Base-by-base conservation (phyloP, 2,329 filamentous ascomycete species). In the Calycina herbarum region DNA sequence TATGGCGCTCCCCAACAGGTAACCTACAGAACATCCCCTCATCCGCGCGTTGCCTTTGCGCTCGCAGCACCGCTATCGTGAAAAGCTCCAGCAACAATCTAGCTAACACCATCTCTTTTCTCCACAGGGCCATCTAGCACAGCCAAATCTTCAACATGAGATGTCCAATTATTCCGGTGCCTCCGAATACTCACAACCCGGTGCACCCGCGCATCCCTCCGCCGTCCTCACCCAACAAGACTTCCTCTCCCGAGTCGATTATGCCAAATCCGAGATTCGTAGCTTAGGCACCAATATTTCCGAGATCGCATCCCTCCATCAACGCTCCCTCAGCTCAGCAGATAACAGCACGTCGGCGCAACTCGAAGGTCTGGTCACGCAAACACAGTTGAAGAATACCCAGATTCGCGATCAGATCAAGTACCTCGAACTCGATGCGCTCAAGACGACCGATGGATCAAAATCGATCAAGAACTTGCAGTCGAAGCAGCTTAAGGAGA, bases 381-480 rank as follows among this genome's bases (percentile, higher is more conserved):
- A 91, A 72, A 93, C 90, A 5, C 89, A 92, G 76, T 80, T 88
- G 69, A 85, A 89, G 73, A 93, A 91, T 79, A 88, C 85, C n/a
- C 82, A 85, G 69, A 92, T 94, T 81, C 89, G 90, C 76, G 88
- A 92, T 75, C 87, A 91, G 79, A 91, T 94, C 81, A 91, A 91
- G 78, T 85, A 85, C 71, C 82, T 94, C 63, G 90, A 93, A 79
- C 82, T 80, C 67, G 91, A 94, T 77, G 85, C 88, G 57, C 81
- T 83, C 76, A 86, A 87, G 76, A 90, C 89, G 24, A 78, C 79
- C 40, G 85, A 86, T 76, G 80, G 81, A 63, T 82, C 82, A 69
- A 89, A 88, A 77, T 81, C 79, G 67, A 83, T 89, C 71, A 94
- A 94, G 82, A 82, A 83, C 65, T 84, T 88, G 73, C 94, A 94